Base-by-base conservation (phyloP, 176 grass and related monocot genomes). In the Oryza brachyantha region DNA sequence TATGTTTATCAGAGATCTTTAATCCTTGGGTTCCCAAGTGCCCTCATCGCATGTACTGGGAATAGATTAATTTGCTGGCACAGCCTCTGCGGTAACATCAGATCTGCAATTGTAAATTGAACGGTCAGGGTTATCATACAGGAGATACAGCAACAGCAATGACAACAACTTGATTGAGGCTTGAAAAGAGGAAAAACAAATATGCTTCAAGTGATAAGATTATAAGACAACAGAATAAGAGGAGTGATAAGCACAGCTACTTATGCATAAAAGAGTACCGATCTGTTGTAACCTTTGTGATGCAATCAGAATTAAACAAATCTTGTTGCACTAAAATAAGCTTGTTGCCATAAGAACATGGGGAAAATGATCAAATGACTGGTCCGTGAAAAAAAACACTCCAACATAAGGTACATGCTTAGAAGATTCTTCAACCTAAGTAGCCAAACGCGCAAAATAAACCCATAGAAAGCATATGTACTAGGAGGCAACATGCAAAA, bases 71-170 rank as follows among this genome's bases (percentile, higher is more conserved):
- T 76, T 77, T 70, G 55, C 72, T 21, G 65, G 25, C 0, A 11
- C 41, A 19, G 25, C n/a, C 68, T 59, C 72, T 40, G 32, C 65
- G 0, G 55, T 25, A 2, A 1, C 42, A 59, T 81, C 72, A 25
- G 72, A 57, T 41, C 85, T 86, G 85, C 55, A 82, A 34, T 75
- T 35, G 17, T 22, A 69, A 80, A 31, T 70, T 69, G 54, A 76
- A 65, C 22, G 10, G 19, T 26, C 31, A 57, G 52, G 3, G 61
- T 75, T 31, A 85, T 46, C 74, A 16, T 27, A 4, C 12, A 28
- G 45, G 19, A 35, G 5, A 46, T 32, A 57, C 37, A 8, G 1
- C 8, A 6, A 63, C 62, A 13, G 1, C 3, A 62, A 29, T 78
- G 38, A 76, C 19, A 71, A 63, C 3, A 41, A 22, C 10, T 25